Conservation (phyloP, 202 grass and related monocot species). For the Schoenoplectus tabernaemontani region DNA sequence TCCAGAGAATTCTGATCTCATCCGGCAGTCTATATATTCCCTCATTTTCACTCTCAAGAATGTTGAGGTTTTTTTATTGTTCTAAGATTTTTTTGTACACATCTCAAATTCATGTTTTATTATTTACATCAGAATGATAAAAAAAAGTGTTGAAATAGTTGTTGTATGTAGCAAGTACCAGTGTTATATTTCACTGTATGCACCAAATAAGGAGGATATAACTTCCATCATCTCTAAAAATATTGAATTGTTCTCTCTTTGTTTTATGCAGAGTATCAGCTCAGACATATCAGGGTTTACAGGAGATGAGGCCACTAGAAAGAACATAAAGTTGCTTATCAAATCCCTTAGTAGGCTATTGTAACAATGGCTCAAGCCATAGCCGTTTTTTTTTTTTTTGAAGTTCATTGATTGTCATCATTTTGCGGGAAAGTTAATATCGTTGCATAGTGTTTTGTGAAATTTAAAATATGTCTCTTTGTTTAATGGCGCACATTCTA, state of each 20-base stretch:
- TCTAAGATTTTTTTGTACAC: background rate
- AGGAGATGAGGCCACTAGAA: constrained; percentile 64
- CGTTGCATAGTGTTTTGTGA: background rate
- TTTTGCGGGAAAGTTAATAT: background rate
- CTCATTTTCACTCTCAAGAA: constrained; percentile 93
- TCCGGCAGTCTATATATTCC: constrained; percentile 85
- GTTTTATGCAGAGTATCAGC: constrained; percentile 72
- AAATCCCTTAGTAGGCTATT: constrained; percentile 95
- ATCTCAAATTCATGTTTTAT: background rate
- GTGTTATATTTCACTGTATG: background rate
- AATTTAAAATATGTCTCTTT: background rate
- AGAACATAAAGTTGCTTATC: constrained; percentile 81
- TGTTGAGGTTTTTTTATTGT: constrained; percentile 47
- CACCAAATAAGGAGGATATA: background rate
- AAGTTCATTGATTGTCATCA: background rate
- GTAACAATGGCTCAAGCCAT: constrained; percentile 31
- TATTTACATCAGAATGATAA: background rate
- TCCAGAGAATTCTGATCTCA: constrained; percentile 68
- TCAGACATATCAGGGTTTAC: constrained; percentile 94
- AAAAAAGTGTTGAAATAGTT: background rate
- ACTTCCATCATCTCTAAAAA: background rate
- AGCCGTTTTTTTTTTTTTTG: constrained; percentile 11
- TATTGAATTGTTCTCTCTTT: constrained; percentile 11
- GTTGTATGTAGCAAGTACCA: background rate
- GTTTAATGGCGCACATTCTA: background rate